Conservation (phyloP, 2,329 filamentous ascomycete genomes). For the Orbilia ellipsospora region DNA sequence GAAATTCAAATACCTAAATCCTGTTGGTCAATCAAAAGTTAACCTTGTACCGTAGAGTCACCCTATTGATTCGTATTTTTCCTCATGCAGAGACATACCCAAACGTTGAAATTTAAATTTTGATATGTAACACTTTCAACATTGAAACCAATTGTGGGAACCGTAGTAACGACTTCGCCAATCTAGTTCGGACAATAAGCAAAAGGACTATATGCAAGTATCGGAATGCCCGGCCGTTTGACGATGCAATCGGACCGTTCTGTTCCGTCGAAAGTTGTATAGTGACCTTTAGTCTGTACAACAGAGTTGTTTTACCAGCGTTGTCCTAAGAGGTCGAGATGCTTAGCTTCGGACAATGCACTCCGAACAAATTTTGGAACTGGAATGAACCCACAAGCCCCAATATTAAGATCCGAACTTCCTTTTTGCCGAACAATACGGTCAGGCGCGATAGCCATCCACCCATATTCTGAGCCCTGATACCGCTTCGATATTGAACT, state of each 20-base stretch:
- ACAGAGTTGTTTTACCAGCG: conserved; percentile 94
- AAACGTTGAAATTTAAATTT: conserved; percentile 98
- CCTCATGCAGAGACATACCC: conserved; percentile 70
- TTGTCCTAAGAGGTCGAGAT: conserved; percentile 75
- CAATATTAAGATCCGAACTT: conserved; percentile 94
- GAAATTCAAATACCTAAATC: conserved; percentile 39
- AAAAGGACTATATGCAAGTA: not conserved
- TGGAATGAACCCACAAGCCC: conserved; percentile 76
- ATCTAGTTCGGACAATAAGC: conserved; percentile 70
- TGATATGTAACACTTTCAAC: conserved; percentile 98
- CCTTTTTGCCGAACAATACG: conserved; percentile 88
- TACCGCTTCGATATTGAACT: too few relatives aligned
- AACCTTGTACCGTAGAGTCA: not conserved
- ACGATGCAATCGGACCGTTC: not conserved
- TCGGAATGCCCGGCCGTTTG: not conserved
- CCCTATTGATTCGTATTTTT: not conserved
- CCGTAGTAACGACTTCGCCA: conserved; percentile 97
- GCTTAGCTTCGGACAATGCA: not conserved
- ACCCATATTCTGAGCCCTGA: conserved; percentile 55
- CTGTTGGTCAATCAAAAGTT: conserved; percentile 1
- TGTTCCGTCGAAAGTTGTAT: too few relatives aligned
- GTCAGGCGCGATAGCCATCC: conserved; percentile 57
- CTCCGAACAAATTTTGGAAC: conserved; percentile 5
- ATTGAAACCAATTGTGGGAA: conserved; percentile 99
- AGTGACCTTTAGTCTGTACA: conserved; percentile 91